These are phyloP conservation scores for Tuber brumale DNA, from an alignment of 495 filamentous ascomycete genomes.

Conservation along the genomic window DNA sequence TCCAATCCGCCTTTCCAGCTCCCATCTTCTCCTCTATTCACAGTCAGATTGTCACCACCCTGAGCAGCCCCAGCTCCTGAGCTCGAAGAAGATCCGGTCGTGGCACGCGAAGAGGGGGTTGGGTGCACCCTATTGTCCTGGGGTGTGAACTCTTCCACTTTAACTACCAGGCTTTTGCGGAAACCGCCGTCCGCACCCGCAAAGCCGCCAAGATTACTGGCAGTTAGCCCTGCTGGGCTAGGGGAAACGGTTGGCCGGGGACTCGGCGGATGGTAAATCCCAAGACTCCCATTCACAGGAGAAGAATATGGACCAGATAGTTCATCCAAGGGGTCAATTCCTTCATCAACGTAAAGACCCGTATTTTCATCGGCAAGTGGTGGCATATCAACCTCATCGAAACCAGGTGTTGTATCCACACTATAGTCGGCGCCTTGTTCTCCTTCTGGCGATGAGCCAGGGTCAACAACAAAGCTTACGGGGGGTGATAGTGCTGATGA, in stretches of 20 bases:
- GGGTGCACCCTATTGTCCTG: constrained; percentile 17
- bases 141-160: constrained; percentile 36
- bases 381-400: constrained; percentile 33
- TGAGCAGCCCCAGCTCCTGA: constrained; percentile 6
- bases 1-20: constrained; percentile 30
- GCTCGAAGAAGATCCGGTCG: constrained; percentile 18
- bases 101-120: constrained; percentile 13
- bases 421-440: constrained; percentile 12
- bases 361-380: constrained; percentile 27
- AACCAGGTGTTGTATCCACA: constrained; percentile 35
- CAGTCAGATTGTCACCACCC: not conserved
- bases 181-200: constrained; percentile 6
- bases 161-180: constrained; percentile 27
- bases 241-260: constrained; percentile 34
- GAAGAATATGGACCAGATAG: constrained; percentile 6
- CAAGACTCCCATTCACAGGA: constrained; percentile 3
- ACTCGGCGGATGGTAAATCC: constrained; percentile 32
- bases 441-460: not conserved
- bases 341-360: constrained; percentile 8
- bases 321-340: constrained; percentile 6
- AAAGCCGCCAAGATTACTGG: not conserved
- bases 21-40: constrained; percentile 33
- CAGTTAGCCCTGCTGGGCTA: constrained; percentile 16
- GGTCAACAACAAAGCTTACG: not conserved
- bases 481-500: not conserved